Base-by-base conservation (phyloP, 2,329 filamentous ascomycete genomes). In the Beauveria asiatica region DNA sequence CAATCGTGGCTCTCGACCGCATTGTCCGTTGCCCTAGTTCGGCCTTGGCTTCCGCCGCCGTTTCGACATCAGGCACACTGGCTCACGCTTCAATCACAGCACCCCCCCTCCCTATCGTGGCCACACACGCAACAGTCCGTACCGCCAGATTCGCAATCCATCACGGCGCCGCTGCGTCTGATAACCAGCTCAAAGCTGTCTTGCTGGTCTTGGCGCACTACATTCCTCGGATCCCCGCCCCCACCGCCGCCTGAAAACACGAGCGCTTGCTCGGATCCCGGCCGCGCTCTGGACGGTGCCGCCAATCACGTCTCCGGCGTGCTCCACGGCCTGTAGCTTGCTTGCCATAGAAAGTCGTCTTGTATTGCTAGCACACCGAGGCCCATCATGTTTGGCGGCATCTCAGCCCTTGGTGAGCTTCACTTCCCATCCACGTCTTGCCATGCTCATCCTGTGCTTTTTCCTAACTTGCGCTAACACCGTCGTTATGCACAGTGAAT, bases 351-450 rank as follows among this genome's bases (percentile, higher is more conserved):
- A 25, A 30, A 25, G 30, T 17, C 25, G 19, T 57, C 33, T 41
- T 13, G 45, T 57, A 49, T 57, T 13, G 17, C 45, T 57, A 49
- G 13, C 19, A 57, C 33, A 9, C 21, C 41, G 6, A 45, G 6
- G 30, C 8, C 11, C 25, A 44, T 51, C 56, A 59, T 59, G 56
- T 59, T 59, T 52, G 11, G 37, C 16, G 56, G 56, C 13, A 59
- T 59, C 9, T 39, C 56, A 27, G 46, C 25, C 19, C 39, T 59
- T 30, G 56, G 56, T 59, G 39, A 51, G 56, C 33, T 46, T 46
- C 25, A 19, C 27, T 50, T 33, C 16, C 25, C 48, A 46, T 27
- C 45, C 49, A n/a, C 33, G 3, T 13, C 30, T 23, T 52, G 49
- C 30, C 30, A 21, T 9, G 11, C 5, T 42, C 21, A 42, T 48